Percentiles rank a stretch among this genome's conserved stretches.
These are phyloP conservation scores for Cladochytrium replicatum DNA, from an alignment of 192 early-diverging fungal species.

Conservation along the genomic window DNA sequence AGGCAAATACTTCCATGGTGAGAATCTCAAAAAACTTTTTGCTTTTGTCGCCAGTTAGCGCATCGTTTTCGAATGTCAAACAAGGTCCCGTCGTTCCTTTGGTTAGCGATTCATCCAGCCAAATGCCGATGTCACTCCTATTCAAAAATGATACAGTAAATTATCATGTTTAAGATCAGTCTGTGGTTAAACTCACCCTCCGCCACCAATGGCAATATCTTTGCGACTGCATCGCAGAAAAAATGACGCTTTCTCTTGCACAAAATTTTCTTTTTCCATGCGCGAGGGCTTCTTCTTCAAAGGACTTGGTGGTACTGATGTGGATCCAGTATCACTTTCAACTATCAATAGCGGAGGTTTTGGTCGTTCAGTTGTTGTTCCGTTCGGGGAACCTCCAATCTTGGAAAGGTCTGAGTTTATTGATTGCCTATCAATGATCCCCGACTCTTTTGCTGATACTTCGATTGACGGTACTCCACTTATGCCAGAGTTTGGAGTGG, in stretches of 20 bases:
- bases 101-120: slow-evolving; percentile 23
- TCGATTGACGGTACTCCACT: no score
- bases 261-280: slow-evolving; percentile 6
- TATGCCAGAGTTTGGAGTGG: no score
- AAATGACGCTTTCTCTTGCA: slow-evolving; percentile 26
- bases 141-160: slow-evolving; percentile 1
- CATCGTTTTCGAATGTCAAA: slow-evolving; percentile 27
- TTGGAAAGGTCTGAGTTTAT: no score
- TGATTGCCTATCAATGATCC: not conserved
- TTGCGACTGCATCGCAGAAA: slow-evolving; percentile 29
- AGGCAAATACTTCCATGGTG: slow-evolving; percentile 30
- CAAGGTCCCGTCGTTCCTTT: slow-evolving; percentile 21
- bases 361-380: not conserved
- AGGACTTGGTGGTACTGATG: no score
- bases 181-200: slow-evolving; percentile 26
- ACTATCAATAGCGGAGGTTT: no score
- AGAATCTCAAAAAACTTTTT: slow-evolving; percentile 27
- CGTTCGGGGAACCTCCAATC: no score
- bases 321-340: no score
- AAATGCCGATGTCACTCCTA: slow-evolving; percentile 20
- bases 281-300: not conserved
- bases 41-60: slow-evolving; percentile 25
- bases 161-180: not conserved
- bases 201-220: slow-evolving; percentile 29
- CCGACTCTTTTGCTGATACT: no score